phyloP scores from a whole-genome alignment of 2,329 filamentous ascomycete species.

The Ophiostoma sp. region DNA sequence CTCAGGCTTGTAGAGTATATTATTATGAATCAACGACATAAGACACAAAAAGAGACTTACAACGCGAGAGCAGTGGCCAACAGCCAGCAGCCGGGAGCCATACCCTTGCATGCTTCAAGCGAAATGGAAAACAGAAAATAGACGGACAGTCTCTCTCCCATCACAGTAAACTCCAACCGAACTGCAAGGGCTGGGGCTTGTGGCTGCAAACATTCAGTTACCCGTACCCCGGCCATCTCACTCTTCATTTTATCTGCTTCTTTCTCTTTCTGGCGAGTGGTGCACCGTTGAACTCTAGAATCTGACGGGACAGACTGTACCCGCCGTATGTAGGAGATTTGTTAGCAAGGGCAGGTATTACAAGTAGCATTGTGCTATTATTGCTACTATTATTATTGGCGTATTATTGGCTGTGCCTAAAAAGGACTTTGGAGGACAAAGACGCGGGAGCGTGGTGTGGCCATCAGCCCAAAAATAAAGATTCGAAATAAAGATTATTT shows the following conservation, averaged over 20 bases:
- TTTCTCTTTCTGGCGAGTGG: neutral
- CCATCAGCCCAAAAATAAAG: neutral
- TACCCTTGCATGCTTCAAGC: neutral
- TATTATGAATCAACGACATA: neutral
- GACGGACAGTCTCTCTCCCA: neutral
- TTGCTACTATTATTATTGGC: neutral
- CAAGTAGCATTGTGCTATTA: neutral
- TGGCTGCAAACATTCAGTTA: neutral
- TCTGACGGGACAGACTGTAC: neutral
- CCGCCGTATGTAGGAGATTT: neutral
- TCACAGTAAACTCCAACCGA: neutral
- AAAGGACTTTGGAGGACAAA: neutral
- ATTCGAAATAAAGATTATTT: neutral
- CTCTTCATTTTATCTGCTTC: too few species aligned
- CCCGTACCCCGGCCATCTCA: neutral
- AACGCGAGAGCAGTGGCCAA: neutral
- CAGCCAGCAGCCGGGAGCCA: neutral
- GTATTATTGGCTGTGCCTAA: neutral
- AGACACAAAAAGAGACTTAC: neutral
- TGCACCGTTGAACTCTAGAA: neutral
- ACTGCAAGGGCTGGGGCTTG: neutral
- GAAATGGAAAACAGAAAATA: neutral
- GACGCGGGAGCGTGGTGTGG: neutral
- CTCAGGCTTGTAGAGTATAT: neutral
- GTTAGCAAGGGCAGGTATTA: neutral